Evolutionary conservation across 176 grass and related monocot genomes (phyloP), one percentile per base, ranked within the genome.

Genomic region (Aechmea fasciata): DNA sequence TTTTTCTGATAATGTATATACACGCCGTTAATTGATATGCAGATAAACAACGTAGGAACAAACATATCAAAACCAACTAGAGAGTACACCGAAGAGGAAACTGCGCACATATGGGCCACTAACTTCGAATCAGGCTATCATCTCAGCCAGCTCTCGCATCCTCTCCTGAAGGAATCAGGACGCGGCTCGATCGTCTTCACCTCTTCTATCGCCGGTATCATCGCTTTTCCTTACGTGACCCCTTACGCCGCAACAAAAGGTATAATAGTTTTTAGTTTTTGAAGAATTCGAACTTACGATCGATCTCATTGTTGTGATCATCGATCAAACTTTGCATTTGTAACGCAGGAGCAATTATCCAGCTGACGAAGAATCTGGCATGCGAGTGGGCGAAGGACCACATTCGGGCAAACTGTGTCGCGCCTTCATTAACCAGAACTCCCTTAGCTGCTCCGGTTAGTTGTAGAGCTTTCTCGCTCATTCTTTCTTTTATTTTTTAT

Each of bases 311-410:
- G 5, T 6, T 41, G 4, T 41, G 33, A 41, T 6, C 6, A 41
- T 41, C n/a, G n/a, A 41, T 41, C 3, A 41, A 41, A 41, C 3
- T 6, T 41, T 6, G 33, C 5, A 6, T 6, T n/a, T 41, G 33
- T 6, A 41, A 41, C 33, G 4, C 3, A 41, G 33, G 33, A 41
- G 83, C 78, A 64, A 82, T 82, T 13, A 81, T 82, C 63, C 78
- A 82, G 18, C 71, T 85, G 52, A 72, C 78, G 6, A 85, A 77
- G 73, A 82, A 82, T 48, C 69, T 85, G 66, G 78, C 78, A 64
- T 85, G 83, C 72, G 83, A 85, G 75, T 85, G 83, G 78, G 78
- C 68, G 0, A 81, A 81, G 49, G 73, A 82, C 57, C 70, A 49
- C 49, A 85, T 82, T 71, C 74, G 83, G 72, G 50, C 47, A 1